These are phyloP conservation scores for Aspergillus quadrilineatus DNA, from an alignment of 2,329 filamentous ascomycete species.

Conservation along the genomic window DNA sequence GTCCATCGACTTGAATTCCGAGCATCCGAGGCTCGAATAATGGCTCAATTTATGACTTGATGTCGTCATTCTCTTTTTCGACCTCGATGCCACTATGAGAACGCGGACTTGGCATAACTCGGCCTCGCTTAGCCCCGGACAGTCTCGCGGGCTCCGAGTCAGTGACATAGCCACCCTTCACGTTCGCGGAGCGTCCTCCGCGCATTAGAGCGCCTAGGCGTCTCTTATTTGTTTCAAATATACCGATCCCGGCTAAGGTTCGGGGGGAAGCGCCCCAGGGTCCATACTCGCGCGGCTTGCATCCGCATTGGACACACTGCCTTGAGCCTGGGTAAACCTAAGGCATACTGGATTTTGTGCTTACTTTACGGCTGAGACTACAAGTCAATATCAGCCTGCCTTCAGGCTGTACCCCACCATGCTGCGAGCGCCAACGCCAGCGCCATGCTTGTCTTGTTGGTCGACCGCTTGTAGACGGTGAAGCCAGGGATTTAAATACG, in stretches of 20 bases:
- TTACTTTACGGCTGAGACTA: too few species aligned
- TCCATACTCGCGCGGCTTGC: neutral
- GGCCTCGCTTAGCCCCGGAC: neutral
- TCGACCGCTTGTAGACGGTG: too few species aligned
- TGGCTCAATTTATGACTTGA: neutral
- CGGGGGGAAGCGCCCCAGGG: neutral
- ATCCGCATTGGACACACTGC: neutral
- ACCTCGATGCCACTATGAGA: neutral
- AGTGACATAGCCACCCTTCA: slow-evolving; percentile 1
- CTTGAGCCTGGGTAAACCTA: too few species aligned
- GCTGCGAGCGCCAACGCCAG: too few species aligned
- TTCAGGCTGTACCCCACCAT: too few species aligned
- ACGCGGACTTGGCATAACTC: neutral
- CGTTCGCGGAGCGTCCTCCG: neutral
- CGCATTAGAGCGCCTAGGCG: neutral
- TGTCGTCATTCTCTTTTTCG: neutral
- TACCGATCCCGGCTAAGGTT: neutral
- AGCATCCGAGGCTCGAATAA: neutral
- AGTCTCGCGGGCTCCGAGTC: neutral
- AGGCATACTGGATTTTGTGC: too few species aligned
- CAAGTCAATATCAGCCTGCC: too few species aligned
- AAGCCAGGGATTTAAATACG: too few species aligned
- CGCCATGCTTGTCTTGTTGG: too few species aligned
- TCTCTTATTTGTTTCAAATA: neutral
- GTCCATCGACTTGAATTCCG: neutral